phyloP scores from a whole-genome alignment of 495 filamentous ascomycete genomes.

The Lepidopterella palustris region DNA sequence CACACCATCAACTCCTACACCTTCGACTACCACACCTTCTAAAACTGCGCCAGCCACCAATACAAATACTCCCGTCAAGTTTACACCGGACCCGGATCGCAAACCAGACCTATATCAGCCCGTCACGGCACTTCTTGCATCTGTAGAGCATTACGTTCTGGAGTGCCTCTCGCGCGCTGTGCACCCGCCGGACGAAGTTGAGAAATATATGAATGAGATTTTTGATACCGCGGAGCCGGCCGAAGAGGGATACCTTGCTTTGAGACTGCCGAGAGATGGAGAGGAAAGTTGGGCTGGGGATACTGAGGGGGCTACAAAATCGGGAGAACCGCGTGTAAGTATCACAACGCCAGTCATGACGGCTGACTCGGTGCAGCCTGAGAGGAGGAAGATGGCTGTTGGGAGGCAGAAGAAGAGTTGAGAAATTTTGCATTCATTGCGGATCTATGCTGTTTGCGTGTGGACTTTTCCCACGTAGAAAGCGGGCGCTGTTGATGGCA shows the following conservation, averaged over 20 bases:
- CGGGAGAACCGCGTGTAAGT: too few species aligned
- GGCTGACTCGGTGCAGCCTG: background rate
- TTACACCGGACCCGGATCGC: conserved; percentile 30
- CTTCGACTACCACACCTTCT: background rate
- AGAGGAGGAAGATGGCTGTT: background rate
- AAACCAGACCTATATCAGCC: conserved; percentile 81
- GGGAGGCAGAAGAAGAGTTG: background rate
- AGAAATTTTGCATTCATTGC: too few species aligned
- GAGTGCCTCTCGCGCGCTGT: conserved; percentile 74
- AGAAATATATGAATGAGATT: conserved; percentile 54
- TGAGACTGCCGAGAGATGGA: conserved; percentile 32
- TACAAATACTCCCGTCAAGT: background rate
- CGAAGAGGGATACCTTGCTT: conserved; percentile 31
- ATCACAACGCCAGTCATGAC: too few species aligned
- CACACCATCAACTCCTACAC: background rate
- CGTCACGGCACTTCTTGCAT: conserved; percentile 70
- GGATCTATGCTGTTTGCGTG: too few species aligned
- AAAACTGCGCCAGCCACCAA: background rate
- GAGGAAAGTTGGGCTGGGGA: conserved; percentile 10
- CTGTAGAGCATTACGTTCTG: conserved; percentile 55
- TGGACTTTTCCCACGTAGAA: too few species aligned
- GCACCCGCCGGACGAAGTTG: conserved; percentile 68
- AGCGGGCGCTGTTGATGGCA: too few species aligned
- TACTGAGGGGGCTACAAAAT: background rate
- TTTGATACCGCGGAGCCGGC: conserved; percentile 38